Evolutionary conservation across 345 rosid species (phyloP).

Genomic region (Populus simonii): DNA sequence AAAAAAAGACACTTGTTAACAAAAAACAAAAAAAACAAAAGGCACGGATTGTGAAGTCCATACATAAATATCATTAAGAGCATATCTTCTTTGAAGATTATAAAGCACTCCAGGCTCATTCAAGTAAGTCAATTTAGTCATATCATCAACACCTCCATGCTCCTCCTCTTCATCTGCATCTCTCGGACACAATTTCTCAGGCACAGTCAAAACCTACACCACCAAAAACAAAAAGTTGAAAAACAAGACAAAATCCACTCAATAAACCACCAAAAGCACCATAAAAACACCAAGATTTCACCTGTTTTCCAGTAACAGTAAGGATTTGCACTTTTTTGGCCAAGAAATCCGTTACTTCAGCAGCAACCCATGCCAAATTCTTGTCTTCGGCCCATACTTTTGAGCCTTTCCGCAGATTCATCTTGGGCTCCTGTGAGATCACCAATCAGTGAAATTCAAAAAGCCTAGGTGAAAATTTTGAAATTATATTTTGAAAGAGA

Average conservation of each 20-base stretch:
- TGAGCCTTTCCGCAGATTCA: slow-evolving; percentile 62
- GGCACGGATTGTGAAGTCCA: slow-evolving; percentile 20
- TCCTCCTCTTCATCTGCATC: slow-evolving; percentile 88
- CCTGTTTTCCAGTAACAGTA: slow-evolving; percentile 63
- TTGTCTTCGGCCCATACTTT: slow-evolving; percentile 88
- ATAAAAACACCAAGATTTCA: slow-evolving; percentile 6
- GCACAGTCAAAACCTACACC: slow-evolving; percentile 46
- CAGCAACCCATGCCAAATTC: slow-evolving; percentile 78
- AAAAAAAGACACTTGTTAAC: not conserved
- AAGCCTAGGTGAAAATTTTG: slow-evolving; percentile 6
- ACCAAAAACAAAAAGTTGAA: not conserved
- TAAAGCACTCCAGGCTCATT: slow-evolving; percentile 95
- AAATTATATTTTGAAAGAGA: slow-evolving; percentile 9
- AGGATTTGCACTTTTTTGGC: slow-evolving; percentile 54
- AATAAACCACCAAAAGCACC: not conserved
- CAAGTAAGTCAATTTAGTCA: slow-evolving; percentile 92
- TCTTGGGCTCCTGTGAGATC: slow-evolving; percentile 28
- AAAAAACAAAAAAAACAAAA: slow-evolving; percentile 1
- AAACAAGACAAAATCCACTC: not conserved
- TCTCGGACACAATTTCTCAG: slow-evolving; percentile 60
- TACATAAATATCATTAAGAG: slow-evolving; percentile 91
- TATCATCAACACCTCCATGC: slow-evolving; percentile 94
- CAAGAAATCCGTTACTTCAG: slow-evolving; percentile 50
- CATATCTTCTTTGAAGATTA: slow-evolving; percentile 83
- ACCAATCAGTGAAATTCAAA: not conserved